phyloP scores from a whole-genome alignment of 805 yeast species.

The Teunomyces stri region DNA sequence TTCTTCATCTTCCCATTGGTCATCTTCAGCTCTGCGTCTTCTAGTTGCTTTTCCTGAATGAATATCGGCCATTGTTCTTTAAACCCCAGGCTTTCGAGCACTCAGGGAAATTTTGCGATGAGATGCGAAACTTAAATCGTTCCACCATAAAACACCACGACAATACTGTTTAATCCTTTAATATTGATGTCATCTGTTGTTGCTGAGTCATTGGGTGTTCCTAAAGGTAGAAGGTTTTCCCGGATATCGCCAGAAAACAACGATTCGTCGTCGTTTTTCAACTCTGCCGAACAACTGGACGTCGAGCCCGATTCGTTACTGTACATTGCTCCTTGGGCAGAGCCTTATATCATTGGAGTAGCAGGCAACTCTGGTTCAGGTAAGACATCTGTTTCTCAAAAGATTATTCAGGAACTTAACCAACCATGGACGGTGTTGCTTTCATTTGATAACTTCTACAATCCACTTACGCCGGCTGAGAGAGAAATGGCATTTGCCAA shows the following conservation, averaged over 20 bases:
- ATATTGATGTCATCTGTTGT: neutral
- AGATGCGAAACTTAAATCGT: constrained; percentile 3
- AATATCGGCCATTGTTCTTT: neutral
- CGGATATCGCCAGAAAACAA: constrained; percentile 25
- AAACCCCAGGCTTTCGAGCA: neutral
- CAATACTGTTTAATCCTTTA: neutral
- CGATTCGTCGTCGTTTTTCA: constrained; percentile 25
- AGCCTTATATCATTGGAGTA: constrained; percentile 47
- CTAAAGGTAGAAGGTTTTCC: constrained; percentile 14
- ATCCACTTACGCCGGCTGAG: constrained; percentile 64
- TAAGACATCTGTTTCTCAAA: constrained; percentile 86
- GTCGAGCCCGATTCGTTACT: neutral
- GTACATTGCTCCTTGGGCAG: constrained; percentile 44
- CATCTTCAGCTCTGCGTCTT: constrained; percentile 6
- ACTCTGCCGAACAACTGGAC: constrained; percentile 1
- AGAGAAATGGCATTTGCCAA: constrained; percentile 61
- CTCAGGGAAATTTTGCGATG: neutral
- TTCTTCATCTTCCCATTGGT: constrained; percentile 7
- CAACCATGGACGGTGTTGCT: constrained; percentile 94
- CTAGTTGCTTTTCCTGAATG: constrained; percentile 9
- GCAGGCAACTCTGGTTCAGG: constrained; percentile 72
- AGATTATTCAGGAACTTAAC: constrained; percentile 69
- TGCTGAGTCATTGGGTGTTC: constrained; percentile 1
- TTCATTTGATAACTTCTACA: constrained; percentile 89
- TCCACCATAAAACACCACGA: neutral